These are phyloP conservation scores for Monosporascus sp. DNA, from an alignment of 2,329 filamentous ascomycete genomes.

Conservation along the genomic window DNA sequence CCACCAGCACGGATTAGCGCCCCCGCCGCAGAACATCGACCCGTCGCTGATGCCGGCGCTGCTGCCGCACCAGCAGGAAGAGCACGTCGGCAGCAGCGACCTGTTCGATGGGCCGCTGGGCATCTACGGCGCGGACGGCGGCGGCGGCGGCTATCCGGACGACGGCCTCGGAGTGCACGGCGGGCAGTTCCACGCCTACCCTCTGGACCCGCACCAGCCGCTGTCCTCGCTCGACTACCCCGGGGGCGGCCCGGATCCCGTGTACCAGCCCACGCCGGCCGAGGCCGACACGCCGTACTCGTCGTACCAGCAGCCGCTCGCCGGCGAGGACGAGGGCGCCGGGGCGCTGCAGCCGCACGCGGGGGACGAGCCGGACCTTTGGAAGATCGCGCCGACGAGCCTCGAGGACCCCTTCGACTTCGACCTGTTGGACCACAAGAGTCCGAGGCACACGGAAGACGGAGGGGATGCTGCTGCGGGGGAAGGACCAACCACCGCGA, in stretches of 20 bases:
- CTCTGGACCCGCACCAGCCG: neutral
- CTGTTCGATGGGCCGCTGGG: neutral
- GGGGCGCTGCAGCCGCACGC: neutral
- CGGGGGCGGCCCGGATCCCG: neutral
- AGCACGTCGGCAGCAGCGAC: neutral
- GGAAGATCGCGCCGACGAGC: neutral
- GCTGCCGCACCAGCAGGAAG: conserved; percentile 3
- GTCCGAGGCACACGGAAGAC: neutral
- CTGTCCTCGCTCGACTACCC: neutral
- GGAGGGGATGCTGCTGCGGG: neutral
- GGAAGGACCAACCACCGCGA: neutral
- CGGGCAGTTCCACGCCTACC: neutral
- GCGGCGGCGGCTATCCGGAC: neutral
- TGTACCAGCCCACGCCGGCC: neutral
- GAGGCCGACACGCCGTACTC: neutral
- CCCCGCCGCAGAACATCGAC: conserved; percentile 10
- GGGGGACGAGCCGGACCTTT: neutral
- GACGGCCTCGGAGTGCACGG: neutral
- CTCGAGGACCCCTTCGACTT: neutral
- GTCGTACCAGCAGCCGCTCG: neutral
- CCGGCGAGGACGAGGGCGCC: neutral
- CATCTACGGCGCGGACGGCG: neutral
- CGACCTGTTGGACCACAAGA: neutral
- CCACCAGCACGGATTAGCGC: neutral
- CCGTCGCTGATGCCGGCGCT: conserved; percentile 14